These are phyloP conservation scores for Sorghum bicolor DNA, from an alignment of 176 grass and related monocot species.

Conservation along the genomic window DNA sequence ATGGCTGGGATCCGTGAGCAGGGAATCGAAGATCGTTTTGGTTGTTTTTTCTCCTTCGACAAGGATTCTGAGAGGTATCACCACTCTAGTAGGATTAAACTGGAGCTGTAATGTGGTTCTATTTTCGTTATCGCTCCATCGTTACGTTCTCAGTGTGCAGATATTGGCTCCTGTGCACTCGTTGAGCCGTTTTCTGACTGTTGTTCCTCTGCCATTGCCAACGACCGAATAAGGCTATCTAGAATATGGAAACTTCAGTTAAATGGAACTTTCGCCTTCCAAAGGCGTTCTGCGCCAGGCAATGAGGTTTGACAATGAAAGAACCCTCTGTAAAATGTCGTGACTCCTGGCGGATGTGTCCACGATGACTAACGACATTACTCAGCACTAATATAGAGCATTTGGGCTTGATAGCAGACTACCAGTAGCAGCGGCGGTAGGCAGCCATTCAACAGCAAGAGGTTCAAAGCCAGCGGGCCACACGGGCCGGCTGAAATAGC, in stretches of 20 bases:
- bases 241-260: neutral
- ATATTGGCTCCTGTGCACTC: neutral
- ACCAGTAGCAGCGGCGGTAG: neutral
- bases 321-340: neutral
- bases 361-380: neutral
- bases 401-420: neutral
- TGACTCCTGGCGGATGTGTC: neutral
- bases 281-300: neutral
- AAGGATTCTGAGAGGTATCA: no score
- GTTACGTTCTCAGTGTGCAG: neutral
- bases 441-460: neutral
- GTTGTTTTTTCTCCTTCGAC: no score
- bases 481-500: neutral
- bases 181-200: neutral
- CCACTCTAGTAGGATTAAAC: no score
- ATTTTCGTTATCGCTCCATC: no score
- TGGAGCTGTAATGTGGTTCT: no score
- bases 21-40: no score
- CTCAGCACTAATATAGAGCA: neutral
- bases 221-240: no score
- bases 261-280: neutral
- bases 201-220: neutral
- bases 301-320: neutral
- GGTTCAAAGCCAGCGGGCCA: neutral
- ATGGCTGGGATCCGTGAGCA: no score